Conservation (phyloP, 495 filamentous ascomycete genomes). For the Bacidia gigantensis region DNA sequence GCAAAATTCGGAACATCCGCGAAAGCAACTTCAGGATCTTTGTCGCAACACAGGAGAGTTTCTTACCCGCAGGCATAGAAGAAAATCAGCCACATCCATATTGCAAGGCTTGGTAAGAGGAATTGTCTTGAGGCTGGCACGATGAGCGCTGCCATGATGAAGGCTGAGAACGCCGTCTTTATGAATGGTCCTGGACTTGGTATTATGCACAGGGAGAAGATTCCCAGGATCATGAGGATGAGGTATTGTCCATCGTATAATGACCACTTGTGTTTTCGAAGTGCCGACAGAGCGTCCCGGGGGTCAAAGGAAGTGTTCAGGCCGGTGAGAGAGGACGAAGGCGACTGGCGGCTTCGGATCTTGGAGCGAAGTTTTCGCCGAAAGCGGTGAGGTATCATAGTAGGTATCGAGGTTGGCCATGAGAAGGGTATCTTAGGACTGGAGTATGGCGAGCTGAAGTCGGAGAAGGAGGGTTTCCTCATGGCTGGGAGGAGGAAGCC, state of each 20-base stretch:
- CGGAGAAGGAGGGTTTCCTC: constrained; percentile 16
- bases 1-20: too few species aligned
- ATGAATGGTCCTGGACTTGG: constrained; percentile 55
- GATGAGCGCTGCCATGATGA: constrained; percentile 55
- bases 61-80: constrained; percentile 86
- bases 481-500: constrained; percentile 10
- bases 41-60: too few species aligned
- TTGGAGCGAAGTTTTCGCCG: constrained; percentile 61
- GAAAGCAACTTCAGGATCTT: too few species aligned
- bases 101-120: constrained; percentile 73
- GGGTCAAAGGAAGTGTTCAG: constrained; percentile 72
- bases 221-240: constrained; percentile 51
- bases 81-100: constrained; percentile 71
- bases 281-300: constrained; percentile 51
- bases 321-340: constrained; percentile 56
- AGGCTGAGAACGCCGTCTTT: constrained; percentile 53
- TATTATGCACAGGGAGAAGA: constrained; percentile 73
- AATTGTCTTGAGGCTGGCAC: constrained; percentile 86
- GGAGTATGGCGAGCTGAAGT: constrained; percentile 13
- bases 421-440: constrained; percentile 14
- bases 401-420: constrained; percentile 27
- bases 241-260: constrained; percentile 79
- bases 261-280: constrained; percentile 69
- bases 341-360: constrained; percentile 56
- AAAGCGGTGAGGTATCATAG: constrained; percentile 55